Base-by-base conservation (phyloP, 2,329 filamentous ascomycete species). In the Stachybotrys chlorohalonatus region DNA sequence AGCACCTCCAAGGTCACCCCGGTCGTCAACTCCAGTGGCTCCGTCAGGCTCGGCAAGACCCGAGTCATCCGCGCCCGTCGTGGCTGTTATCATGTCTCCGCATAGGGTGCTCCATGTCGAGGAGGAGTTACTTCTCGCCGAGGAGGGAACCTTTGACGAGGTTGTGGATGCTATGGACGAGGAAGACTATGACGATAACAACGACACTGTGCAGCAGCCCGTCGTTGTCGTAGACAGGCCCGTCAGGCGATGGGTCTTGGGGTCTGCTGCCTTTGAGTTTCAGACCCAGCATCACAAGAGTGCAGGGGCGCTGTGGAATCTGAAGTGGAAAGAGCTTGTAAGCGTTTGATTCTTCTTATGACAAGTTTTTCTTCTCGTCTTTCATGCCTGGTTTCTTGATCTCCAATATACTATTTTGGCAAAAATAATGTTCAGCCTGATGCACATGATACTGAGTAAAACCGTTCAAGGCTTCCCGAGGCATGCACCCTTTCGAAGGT, bases 1-100 rank as follows among this genome's bases (percentile, higher is more conserved):
- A 31, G 49, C n/a, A 42, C 15, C 50, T 39, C 31, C 50, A 52
- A 52, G 50, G 50, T 52, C 31, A 52, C 50, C 31, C 50, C 50
- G n/a, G 9, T 52, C 6, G 15, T 39, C 50, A 52, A 8, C 7
- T 32, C 32, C 8, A 36, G 7, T 9, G 50, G 50, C 31, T 16
- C 17, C 36, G 50, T 52, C 50, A 52, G 45, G 50, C 50, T 52
- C 31, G 50, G 31, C 36, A 52, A 52, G 50, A 52, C 31, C 9
- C 15, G 13, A 11, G 50, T 52, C 36, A 45, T 45, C 50, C 50
- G 50, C 15, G 50, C 50, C 31, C 32, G 36, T n/a, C 50, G 50
- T 36, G 50, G 46, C 15, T 47, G 46, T 24, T 47, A 47, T 24
- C 46, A 47, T 47, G 46, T 47, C 46, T 47, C 46, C 46, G 15